Evolutionary conservation across 345 rosid genomes (phyloP).

Genomic region (Orychophragmus violaceus): DNA sequence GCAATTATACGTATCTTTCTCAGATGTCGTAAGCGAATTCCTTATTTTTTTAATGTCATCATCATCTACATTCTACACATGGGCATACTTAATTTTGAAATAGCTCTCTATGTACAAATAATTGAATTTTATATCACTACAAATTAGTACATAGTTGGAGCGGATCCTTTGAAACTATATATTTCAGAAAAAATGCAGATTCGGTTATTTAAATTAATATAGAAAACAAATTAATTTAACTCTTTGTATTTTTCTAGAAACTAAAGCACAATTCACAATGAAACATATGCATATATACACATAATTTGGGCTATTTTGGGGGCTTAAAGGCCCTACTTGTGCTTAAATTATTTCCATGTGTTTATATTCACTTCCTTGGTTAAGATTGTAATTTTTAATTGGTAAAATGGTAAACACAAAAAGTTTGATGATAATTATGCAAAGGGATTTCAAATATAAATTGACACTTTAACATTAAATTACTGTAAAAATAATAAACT

Average conservation of each 20-base stretch:
- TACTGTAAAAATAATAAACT: no score
- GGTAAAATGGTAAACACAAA: no score
- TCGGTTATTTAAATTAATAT: not conserved
- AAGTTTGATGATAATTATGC: no score
- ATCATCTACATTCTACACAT: not conserved
- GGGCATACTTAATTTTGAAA: not conserved
- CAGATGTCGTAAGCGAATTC: not conserved
- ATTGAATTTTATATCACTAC: not conserved
- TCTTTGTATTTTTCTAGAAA: not conserved
- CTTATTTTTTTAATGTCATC: not conserved
- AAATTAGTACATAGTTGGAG: not conserved
- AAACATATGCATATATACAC: not conserved
- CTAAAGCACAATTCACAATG: not conserved
- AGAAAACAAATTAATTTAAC: no score
- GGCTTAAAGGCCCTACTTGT: not conserved
- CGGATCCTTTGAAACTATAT: not conserved
- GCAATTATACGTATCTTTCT: not conserved
- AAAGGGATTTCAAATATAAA: no score
- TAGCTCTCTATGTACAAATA: not conserved
- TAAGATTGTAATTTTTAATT: no score
- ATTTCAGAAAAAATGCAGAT: not conserved
- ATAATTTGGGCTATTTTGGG: not conserved
- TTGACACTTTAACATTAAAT: no score
- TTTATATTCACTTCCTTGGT: not conserved
- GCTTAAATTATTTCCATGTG: not conserved